These are phyloP conservation scores for Colletotrichum kahawae DNA, from an alignment of 2,329 filamentous ascomycete species.

Conservation along the genomic window DNA sequence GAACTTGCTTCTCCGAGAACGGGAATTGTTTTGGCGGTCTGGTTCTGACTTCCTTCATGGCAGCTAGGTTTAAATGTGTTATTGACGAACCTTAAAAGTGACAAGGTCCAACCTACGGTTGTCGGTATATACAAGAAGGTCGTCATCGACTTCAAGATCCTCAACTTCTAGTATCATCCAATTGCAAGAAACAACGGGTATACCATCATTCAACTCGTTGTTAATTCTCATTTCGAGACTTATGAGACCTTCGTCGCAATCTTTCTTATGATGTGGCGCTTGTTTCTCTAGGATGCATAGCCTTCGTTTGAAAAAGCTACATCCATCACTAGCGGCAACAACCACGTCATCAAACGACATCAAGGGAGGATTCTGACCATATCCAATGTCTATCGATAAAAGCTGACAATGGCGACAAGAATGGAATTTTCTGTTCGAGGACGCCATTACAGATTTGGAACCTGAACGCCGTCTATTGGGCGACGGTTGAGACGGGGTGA, in stretches of 20 bases:
- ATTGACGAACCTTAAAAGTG: fast-evolving
- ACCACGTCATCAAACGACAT: fast-evolving
- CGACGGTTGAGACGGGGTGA: fast-evolving
- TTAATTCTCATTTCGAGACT: not conserved
- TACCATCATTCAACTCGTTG: not conserved
- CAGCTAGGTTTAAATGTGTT: not conserved
- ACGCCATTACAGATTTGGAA: not conserved
- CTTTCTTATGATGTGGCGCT: not conserved
- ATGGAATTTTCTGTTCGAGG: not conserved
- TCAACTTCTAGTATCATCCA: no score
- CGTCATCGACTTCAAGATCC: no score
- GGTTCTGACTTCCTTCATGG: not conserved
- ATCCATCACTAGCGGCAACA: not conserved
- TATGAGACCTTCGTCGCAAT: not conserved
- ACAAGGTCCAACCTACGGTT: fast-evolving
- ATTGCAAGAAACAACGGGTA: not conserved
- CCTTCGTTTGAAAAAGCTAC: not conserved
- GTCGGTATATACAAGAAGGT: not conserved
- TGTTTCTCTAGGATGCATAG: not conserved
- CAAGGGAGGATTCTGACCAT: fast-evolving
- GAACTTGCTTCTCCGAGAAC: not conserved
- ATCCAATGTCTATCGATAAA: fast-evolving
- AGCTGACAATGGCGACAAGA: fast-evolving
- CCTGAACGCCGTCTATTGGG: fast-evolving
- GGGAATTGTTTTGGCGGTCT: fast-evolving